Evolutionary conservation across 306 rosid species (phyloP).

Genomic region (Malus sieversii): DNA sequence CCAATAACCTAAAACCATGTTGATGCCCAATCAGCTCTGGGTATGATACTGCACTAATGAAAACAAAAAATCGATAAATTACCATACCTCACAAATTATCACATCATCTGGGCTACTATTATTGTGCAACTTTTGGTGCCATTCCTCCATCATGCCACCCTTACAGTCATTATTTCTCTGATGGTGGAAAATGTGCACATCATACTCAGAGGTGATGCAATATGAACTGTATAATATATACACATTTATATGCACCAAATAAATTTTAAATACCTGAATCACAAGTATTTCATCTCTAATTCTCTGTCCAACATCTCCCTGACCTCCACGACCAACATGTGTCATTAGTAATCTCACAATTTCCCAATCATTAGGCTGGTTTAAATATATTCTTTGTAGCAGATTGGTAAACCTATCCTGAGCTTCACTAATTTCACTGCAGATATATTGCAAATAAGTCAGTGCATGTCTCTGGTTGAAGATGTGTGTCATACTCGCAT

Average conservation of each 20-base stretch:
- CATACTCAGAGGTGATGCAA: background rate
- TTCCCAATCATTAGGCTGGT: conserved; percentile 24
- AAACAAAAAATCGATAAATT: background rate
- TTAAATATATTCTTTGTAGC: conserved; percentile 20
- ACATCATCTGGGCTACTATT: conserved; percentile 36
- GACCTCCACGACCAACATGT: background rate
- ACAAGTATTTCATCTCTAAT: conserved; percentile 34
- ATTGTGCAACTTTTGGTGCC: conserved; percentile 43
- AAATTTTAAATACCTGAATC: conserved; percentile 23
- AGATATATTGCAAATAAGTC: background rate
- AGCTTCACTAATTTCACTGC: conserved; percentile 38
- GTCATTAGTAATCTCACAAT: conserved; percentile 7
- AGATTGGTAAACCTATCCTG: conserved; percentile 23
- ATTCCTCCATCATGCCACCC: conserved; percentile 37
- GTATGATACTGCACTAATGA: background rate
- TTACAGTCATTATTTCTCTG: conserved; percentile 35
- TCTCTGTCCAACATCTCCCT: conserved; percentile 32
- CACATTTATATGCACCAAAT: background rate
- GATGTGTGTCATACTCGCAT: background rate
- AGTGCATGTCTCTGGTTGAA: background rate
- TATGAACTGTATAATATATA: background rate
- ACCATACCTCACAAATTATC: conserved; percentile 32
- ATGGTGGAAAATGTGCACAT: background rate
- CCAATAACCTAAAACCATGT: background rate
- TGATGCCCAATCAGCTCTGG: background rate